Evolutionary conservation across 2,329 filamentous ascomycete genomes (phyloP), one percentile per base, ranked within the genome.

Genomic region (Pseudogymnoascus destructans): DNA sequence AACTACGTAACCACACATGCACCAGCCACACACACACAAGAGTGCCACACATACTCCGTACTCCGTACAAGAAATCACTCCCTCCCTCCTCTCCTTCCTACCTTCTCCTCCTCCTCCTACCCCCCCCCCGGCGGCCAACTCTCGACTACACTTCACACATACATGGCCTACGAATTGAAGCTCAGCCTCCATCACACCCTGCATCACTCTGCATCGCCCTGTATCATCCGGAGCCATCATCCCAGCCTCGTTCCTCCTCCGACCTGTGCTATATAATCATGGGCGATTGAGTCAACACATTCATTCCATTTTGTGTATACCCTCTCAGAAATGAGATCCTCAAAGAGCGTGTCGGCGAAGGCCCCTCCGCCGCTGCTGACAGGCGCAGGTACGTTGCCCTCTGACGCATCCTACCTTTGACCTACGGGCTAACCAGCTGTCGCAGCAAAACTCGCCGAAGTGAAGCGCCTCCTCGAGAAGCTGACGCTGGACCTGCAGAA

Each of bases 401-500:
- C 30, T 32, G 30, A 32, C 30, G 3, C 9, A 32, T 32, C 3
- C 11, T 32, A 13, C 30, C 30, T 32, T 3, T 11, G 30, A 32
- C 15, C 33, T 35, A 35, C 33, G 3, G 15, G 33, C 33, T 35
- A 35, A 35, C 33, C 3, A 49, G 5, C 7, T 27, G 13, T 55
- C 30, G 10, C 66, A 89, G 79, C 75, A 60, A 90, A 91, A 72
- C 76, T 86, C 59, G 75, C 80, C 60, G 80, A 87, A 58, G 86
- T 92, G 38, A 81, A 77, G 13, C 74, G 76, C 57, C 73, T 93
- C 13, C 72, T 93, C 63, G 72, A 77, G 38, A 77, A 77, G 42
- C 75, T 95, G 38, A 74, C 76, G 5, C 69, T 77, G 56, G 86
- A 92, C 67, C 71, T 89, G 1, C 70, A 79, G 56, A 75, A 78